Evolutionary conservation across 768 basidiomycete species (phyloP), one percentile per base, ranked within the genome.

Genomic region (Panus rudis): DNA sequence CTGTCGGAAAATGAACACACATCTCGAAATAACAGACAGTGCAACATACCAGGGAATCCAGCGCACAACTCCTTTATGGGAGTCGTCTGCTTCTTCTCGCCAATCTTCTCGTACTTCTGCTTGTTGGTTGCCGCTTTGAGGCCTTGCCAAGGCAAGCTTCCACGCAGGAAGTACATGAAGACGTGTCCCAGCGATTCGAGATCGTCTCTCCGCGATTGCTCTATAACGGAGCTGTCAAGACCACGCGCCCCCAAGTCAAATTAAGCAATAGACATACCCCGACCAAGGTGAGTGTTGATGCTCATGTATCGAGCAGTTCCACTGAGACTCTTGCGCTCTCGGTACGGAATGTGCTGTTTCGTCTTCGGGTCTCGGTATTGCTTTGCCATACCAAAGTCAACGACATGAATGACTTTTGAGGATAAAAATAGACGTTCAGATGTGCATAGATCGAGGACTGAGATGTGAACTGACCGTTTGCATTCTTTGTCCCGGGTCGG

Each of bases 31-130:
- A 24, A 46, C 37, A 27, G 6, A 26, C 47, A 24, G 46, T 37
- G 31, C 26, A 28, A 61, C 75, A 48, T 53, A 91, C 91, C 92
- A 38, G 96, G 94, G 70, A 84, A 92, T 45, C 91, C 89, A 55
- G 98, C 96, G 57, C 85, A 91, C 20, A 99, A 75, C 59, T 99
- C 96, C 68, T 91, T 94, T 64, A 99, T 97, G 6, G 87, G 86
- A 22, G 96, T 98, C 12, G 87, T 88, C 70, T 98, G 96, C 75
- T 92, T 99, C 84, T 99, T 99, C 73, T 99, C 94, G 50, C 94
- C 94, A 63, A 99, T 99, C 75, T 98, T 99, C 74, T 99, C 94
- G 69, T 99, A 99, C 73, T 98, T 91, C 64, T 98, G 96, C 72
- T 99, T 99, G 74, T 99, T 98, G 39, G 93, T 99, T 22, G 96